Evolutionary conservation across 495 filamentous ascomycete genomes (phyloP), one percentile per base, ranked within the genome.

Genomic region (Xylaria sp.): DNA sequence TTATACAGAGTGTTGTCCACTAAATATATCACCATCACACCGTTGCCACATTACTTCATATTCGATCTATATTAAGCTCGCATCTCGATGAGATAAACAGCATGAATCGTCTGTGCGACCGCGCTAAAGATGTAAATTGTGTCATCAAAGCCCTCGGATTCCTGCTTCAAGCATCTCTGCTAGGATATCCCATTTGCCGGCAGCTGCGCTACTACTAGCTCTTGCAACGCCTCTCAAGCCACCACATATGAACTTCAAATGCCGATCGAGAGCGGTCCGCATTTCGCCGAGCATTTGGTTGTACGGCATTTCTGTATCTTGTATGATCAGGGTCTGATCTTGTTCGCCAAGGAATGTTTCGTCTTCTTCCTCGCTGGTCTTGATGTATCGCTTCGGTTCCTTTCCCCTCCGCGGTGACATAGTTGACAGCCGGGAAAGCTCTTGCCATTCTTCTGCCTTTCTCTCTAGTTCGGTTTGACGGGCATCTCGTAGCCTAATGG

Each of bases 131-230:
- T n/a, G 46, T 29, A 2, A 4, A 15, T 50, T 15, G n/a, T 61
- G 53, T 53, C 68, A 75, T 55, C 67, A 62, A 44, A 69, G 73
- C 40, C 77, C 77, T 50, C 71, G 67, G 61, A 87, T 78, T 3
- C 86, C 86, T 59, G 78, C 79, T 78, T 89, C 88, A 41, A 90
- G 73, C 79, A 87, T 88, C 77, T 90, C 87, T 12, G 86, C 88
- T 72, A 90, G 68, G 24, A 84, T 80, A 76, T 90, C 88, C 85
- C 88, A 88, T 73, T 87, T 87, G 33, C 78, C 81, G 48, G 84
- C 77, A 24, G 82, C 81, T 29, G 78, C 75, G 21, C 87, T 85
- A 26, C 85, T 81, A 24, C 87, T 88, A 35, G 87, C 88, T 74
- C 88, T 81, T n/a, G 87, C 86, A 53, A 89, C 87, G 0, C 88